Base-by-base conservation (phyloP, 768 basidiomycete species). In the Lactarius sanguifluus region DNA sequence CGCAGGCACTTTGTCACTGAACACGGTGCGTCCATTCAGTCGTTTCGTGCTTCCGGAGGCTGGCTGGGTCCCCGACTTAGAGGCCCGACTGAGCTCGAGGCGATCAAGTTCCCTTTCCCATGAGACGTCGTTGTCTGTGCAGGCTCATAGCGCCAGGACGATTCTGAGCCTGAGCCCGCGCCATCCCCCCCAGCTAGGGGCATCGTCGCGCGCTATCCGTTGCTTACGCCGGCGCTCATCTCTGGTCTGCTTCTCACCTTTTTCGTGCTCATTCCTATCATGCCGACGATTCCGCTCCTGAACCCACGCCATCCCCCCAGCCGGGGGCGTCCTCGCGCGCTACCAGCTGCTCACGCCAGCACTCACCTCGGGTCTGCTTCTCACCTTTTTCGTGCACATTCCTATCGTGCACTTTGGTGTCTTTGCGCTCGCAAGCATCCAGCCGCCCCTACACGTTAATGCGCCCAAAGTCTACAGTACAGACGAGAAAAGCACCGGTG, bases 291-390 rank as follows among this genome's bases (percentile, higher is more conserved):
- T 71, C 63, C 73, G 72, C 28, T 73, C 78, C 60, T 2, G 20
- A 18, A 16, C 60, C 65, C 9, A n/a, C 55, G 61, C 71, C 78
- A 13, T 79, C 80, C 20, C 74, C 80, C 1, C 81, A 6, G 73
- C 77, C 9, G 85, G 82, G 25, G 88, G 90, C 12, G 86, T 92
- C 64, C 81, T 93, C 32, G 82, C 86, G 67, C 84, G 80, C 40
- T 92, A 92, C 75, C 90, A 92, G 73, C 81, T 92, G 56, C 83
- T 93, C 57, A 91, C 90, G 0, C 88, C 92, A 1, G 88, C 82
- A 0, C 80, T 94, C 57, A 90, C 92, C 75, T 82, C 81, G 4
- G 74, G 81, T 8, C 81, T 93, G 18, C 81, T 92, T 58, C 76
- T 92, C 54, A 77, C 78, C 0, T 79, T 92, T 72, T 89, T 91